phyloP scores from a whole-genome alignment of 176 grass and related monocot genomes.

The Bonia amplexicaulis region DNA sequence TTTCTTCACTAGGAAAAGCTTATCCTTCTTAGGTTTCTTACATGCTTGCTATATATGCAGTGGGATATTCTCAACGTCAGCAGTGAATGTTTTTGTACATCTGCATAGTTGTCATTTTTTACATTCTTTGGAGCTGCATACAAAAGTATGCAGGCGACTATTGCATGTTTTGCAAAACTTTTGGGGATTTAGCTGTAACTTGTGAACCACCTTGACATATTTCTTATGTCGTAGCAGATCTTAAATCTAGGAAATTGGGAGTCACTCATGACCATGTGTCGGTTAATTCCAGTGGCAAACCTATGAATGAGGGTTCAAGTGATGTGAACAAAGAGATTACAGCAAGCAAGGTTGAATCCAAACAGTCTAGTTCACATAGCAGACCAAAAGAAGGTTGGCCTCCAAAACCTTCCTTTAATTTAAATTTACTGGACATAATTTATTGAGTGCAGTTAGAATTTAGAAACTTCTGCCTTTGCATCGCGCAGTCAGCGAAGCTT shows the following conservation, averaged over 20 bases:
- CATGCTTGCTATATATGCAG: background rate
- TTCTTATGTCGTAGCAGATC: constrained; percentile 28
- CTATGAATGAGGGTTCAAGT: constrained; percentile 26
- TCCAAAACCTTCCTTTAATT: background rate
- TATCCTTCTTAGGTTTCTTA: background rate
- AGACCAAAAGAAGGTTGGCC: constrained; percentile 80
- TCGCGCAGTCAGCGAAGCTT: constrained; percentile 62
- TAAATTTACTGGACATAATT: background rate
- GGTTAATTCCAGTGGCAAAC: constrained; percentile 29
- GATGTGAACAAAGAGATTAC: constrained; percentile 27
- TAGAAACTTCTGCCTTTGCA: background rate
- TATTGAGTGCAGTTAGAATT: background rate
- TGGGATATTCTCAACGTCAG: background rate
- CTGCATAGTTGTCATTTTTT: background rate
- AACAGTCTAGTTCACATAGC: constrained; percentile 43
- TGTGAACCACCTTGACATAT: background rate
- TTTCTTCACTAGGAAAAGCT: background rate
- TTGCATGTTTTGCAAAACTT: background rate
- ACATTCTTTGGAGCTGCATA: background rate
- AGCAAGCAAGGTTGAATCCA: constrained; percentile 33
- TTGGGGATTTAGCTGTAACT: background rate
- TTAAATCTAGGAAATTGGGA: constrained; percentile 40
- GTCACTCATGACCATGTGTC: constrained; percentile 4
- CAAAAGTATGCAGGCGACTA: background rate
- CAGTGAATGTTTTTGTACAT: background rate